Percentiles rank a stretch among this genome's conserved stretches.
These are phyloP conservation scores for Citeromyces matritensis DNA, from an alignment of 805 yeast species.

Conservation along the genomic window DNA sequence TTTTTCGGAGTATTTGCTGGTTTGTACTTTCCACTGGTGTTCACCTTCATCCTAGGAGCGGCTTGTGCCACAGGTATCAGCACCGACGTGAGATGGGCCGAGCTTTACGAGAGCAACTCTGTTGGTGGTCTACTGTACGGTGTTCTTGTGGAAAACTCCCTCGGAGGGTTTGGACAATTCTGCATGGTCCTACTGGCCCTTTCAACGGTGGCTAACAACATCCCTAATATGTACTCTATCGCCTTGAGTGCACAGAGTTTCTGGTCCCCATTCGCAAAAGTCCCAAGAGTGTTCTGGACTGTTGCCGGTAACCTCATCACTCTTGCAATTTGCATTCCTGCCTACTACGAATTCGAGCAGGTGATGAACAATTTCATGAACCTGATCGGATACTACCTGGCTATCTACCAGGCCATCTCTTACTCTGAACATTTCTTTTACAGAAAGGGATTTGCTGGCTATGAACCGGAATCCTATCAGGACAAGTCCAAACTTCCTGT, in stretches of 20 bases:
- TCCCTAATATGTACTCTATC: conserved; percentile 89
- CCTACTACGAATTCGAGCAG: conserved; percentile 53
- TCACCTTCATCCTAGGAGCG: conserved; percentile 73
- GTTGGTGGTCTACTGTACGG: conserved; percentile 79
- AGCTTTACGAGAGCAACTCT: conserved; percentile 33
- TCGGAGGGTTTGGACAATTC: conserved; percentile 84
- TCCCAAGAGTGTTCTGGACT: conserved; percentile 83
- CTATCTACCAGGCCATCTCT: conserved; percentile 65
- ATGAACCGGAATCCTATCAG: conserved; percentile 39
- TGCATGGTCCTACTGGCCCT: conserved; percentile 73
- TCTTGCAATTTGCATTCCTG: conserved; percentile 82
- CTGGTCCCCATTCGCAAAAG: conserved; percentile 56
- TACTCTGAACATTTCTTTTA: conserved; percentile 76
- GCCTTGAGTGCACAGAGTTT: conserved; percentile 77
- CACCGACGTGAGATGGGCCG: conserved; percentile 27
- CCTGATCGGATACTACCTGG: conserved; percentile 81
- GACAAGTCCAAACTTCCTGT: conserved; percentile 47
- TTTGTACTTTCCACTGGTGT: conserved; percentile 50
- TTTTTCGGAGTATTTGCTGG: conserved; percentile 55
- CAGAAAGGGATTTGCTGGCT: conserved; percentile 43
- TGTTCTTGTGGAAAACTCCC: conserved; percentile 61
- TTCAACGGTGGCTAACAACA: conserved; percentile 81
- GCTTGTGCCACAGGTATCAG: conserved; percentile 63
- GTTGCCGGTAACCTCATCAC: conserved; percentile 58
- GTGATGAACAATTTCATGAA: conserved; percentile 85